phyloP scores from a whole-genome alignment of 1,284 basidiomycete species.

The Porodaedalea pini region DNA sequence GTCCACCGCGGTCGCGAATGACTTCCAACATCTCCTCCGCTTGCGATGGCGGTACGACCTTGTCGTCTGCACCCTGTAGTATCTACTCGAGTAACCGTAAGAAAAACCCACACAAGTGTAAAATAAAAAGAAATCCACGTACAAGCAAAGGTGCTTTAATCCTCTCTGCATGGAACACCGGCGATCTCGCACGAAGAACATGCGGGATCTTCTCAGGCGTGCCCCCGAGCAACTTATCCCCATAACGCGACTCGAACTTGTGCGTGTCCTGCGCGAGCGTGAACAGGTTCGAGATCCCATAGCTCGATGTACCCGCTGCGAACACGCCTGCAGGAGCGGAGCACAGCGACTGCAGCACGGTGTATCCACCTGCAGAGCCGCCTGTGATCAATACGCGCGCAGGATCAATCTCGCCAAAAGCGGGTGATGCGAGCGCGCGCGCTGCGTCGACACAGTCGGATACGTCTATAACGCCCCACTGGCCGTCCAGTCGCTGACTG shows the following conservation, averaged over 20 bases:
- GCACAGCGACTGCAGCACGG: constrained; percentile 45
- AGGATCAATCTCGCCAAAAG: constrained; percentile 48
- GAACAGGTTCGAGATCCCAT: constrained; percentile 53
- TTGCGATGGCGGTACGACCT: constrained; percentile 55
- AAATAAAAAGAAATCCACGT: constrained; percentile 31
- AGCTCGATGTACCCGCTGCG: constrained; percentile 47
- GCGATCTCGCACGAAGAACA: constrained; percentile 48
- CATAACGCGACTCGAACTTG: constrained; percentile 63
- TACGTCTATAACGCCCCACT: constrained; percentile 71
- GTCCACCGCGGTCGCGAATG: constrained; percentile 40
- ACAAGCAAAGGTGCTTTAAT: constrained; percentile 51
- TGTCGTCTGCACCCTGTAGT: constrained; percentile 52
- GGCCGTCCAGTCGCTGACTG: constrained; percentile 48
- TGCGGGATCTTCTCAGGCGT: constrained; percentile 42
- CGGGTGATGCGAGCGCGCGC: constrained; percentile 40
- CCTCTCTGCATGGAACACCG: constrained; percentile 46
- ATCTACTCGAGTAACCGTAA: constrained; percentile 34
- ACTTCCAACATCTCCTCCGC: constrained; percentile 44
- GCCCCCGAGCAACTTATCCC: constrained; percentile 54
- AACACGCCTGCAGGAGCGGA: constrained; percentile 28
- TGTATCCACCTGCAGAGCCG: constrained; percentile 60
- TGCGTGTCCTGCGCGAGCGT: constrained; percentile 53
- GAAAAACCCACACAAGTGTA: background rate
- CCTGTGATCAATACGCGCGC: constrained; percentile 59
- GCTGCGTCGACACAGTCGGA: constrained; percentile 56